Conservation (phyloP, 495 filamentous ascomycete genomes). For the Chaetomium tenue region DNA sequence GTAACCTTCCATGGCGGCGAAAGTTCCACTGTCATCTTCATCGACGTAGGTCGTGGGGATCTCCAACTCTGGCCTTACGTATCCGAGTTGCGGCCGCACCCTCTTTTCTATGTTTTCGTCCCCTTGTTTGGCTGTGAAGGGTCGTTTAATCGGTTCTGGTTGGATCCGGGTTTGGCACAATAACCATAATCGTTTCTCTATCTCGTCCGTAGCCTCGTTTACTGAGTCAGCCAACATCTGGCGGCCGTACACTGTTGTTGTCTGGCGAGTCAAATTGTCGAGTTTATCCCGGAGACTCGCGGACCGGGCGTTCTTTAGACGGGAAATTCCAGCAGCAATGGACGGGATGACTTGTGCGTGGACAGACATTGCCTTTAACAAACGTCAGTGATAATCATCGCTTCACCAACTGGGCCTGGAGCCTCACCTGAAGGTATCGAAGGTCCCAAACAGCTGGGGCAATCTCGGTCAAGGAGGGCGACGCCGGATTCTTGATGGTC, state of each 20-base stretch:
- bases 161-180: conserved; percentile 32
- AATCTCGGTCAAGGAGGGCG: conserved; percentile 41
- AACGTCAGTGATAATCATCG: conserved; percentile 10
- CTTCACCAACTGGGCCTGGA: not conserved
- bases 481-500: conserved; percentile 17
- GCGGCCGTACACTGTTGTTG: not conserved
- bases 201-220: conserved; percentile 6
- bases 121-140: conserved; percentile 1
- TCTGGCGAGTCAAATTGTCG: not conserved
- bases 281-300: conserved; percentile 31
- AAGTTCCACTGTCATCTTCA: not conserved
- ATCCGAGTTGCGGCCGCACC: not conserved
- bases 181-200: conserved; percentile 26
- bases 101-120: not conserved
- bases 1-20: not conserved
- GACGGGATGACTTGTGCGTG: conserved; percentile 27
- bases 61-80: not conserved
- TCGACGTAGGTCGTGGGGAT: not conserved
- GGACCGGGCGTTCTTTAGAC: conserved; percentile 30
- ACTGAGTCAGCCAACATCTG: not conserved
- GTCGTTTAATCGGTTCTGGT: conserved; percentile 16
- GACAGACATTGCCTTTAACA: conserved; percentile 27
- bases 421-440: conserved; percentile 41
- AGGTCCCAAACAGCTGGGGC: conserved; percentile 49
- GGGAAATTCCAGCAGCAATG: conserved; percentile 28